Conservation (phyloP, 352 stramenopile species). For the Phytopythium aichiense region DNA sequence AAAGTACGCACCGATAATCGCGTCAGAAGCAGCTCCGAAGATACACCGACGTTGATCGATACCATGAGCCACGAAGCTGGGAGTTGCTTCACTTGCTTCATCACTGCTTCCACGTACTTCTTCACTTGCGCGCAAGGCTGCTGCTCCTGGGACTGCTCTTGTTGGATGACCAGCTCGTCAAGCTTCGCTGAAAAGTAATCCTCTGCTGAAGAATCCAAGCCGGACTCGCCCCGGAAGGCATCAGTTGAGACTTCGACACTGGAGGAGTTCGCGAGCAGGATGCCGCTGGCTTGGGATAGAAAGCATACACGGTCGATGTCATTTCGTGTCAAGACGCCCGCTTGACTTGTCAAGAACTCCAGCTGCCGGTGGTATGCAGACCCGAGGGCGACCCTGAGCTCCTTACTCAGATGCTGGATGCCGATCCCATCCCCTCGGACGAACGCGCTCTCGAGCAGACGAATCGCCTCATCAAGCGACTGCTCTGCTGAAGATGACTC, state of each 20-base stretch:
- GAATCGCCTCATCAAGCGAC: constrained; percentile 23
- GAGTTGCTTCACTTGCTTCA: constrained; percentile 23
- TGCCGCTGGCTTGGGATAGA: constrained; percentile 33
- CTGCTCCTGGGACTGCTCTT: constrained; percentile 2
- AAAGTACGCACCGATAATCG: constrained; percentile 28
- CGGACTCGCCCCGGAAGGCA: neutral
- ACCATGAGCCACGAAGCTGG: constrained; percentile 38
- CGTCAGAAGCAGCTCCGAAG: constrained; percentile 44
- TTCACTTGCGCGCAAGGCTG: constrained; percentile 9
- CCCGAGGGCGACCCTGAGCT: constrained; percentile 38
- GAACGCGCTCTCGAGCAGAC: constrained; percentile 4
- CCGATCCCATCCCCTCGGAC: constrained; percentile 31
- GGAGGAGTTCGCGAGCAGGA: constrained; percentile 33
- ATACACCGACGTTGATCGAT: constrained; percentile 32
- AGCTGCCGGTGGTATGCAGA: constrained; percentile 41
- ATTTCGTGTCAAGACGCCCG: constrained; percentile 7
- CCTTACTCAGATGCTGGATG: constrained; percentile 40
- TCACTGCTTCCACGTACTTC: constrained; percentile 13
- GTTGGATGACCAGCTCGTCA: constrained; percentile 6
- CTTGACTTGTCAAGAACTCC: constrained; percentile 10
- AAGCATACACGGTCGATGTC: constrained; percentile 7
- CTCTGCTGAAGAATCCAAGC: constrained; percentile 8
- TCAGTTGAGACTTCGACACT: constrained; percentile 11
- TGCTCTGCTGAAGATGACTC: neutral
- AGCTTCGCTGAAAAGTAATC: constrained; percentile 20